Evolutionary conservation across 169 alveolate species (phyloP).

Genomic region (Miamiensis avidus): DNA sequence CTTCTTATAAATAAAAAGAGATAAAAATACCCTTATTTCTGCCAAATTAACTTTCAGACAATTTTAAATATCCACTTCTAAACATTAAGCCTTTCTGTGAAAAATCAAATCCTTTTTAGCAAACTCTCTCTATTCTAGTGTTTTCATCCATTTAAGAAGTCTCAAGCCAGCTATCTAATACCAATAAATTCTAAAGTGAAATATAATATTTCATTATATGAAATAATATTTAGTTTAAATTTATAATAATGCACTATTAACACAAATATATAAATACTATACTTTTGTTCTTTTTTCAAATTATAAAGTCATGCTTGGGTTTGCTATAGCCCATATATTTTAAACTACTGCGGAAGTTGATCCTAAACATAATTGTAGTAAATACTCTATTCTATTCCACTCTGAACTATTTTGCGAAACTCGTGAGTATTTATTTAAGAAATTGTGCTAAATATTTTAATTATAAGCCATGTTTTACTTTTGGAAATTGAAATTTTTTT

Average conservation of each 20-base stretch:
- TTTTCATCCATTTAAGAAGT: conserved; percentile 23
- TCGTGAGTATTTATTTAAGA: conserved; percentile 32
- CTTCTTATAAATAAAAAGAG: neutral
- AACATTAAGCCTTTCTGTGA: conserved; percentile 29
- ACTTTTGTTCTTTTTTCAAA: conserved; percentile 42
- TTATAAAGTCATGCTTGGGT: conserved; percentile 27
- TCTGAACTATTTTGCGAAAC: conserved; percentile 30
- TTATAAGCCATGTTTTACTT: neutral
- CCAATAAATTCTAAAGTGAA: neutral
- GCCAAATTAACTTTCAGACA: conserved; percentile 6
- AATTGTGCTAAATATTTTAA: conserved; percentile 12
- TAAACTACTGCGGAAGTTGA: conserved; percentile 41
- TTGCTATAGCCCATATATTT: conserved; percentile 45
- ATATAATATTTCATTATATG: too few relatives aligned
- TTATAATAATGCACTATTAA: too few relatives aligned
- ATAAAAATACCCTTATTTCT: neutral
- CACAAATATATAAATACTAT: too few relatives aligned
- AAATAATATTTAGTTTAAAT: too few relatives aligned
- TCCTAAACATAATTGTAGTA: conserved; percentile 33
- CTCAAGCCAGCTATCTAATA: conserved; percentile 36
- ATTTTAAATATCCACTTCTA: conserved; percentile 30
- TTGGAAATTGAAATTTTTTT: neutral
- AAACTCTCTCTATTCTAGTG: conserved; percentile 42
- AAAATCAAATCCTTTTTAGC: conserved; percentile 42
- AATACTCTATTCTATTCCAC: conserved; percentile 40